Conservation (phyloP, 805 yeast species). For the Metschnikowia proteae region DNA sequence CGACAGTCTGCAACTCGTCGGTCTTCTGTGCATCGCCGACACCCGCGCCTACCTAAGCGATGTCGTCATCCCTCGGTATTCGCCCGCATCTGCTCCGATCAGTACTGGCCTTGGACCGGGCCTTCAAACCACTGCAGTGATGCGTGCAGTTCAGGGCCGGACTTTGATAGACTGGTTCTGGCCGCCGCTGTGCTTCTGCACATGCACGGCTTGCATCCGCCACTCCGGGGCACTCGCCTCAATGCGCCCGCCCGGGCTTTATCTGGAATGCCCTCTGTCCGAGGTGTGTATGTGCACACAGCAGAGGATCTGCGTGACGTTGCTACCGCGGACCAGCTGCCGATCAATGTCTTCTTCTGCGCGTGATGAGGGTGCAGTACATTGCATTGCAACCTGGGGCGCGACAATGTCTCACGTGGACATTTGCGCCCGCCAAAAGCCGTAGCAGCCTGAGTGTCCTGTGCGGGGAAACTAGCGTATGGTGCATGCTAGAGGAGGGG, state of each 20-base stretch:
- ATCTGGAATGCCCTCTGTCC: neutral
- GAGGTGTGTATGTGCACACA: constrained; percentile 2
- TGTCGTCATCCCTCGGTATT: neutral
- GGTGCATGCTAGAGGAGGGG: too few species aligned
- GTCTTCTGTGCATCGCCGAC: neutral
- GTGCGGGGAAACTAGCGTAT: too few species aligned
- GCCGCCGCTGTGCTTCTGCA: neutral
- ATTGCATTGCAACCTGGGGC: neutral
- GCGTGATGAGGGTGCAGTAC: constrained; percentile 1
- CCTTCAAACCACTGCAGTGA: neutral
- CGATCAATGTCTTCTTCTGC: constrained; percentile 1
- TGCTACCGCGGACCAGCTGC: neutral
- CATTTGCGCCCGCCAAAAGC: neutral
- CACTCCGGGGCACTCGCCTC: neutral
- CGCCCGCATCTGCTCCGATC: neutral
- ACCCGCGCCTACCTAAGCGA: neutral
- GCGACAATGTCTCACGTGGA: neutral
- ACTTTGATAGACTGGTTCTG: neutral
- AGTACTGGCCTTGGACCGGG: neutral
- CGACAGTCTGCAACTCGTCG: neutral
- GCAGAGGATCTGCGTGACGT: neutral
- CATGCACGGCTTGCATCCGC: neutral
- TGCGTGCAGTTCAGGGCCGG: neutral
- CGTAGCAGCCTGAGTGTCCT: neutral
- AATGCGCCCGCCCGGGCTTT: neutral